Conservation (phyloP, 139 green algal species). For the Mesostigma viride region DNA sequence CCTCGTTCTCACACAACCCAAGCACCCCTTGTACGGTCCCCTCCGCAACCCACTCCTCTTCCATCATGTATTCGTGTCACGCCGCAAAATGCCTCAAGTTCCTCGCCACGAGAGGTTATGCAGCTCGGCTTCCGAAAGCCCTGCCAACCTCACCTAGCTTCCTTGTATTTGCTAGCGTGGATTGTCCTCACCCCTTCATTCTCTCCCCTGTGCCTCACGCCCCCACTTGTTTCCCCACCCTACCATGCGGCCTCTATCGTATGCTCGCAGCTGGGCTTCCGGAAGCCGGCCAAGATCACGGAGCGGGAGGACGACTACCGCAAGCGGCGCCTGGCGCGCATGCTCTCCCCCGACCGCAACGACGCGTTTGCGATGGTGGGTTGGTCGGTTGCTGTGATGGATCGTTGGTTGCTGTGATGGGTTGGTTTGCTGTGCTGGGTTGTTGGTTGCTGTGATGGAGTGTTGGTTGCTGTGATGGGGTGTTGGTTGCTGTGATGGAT, state of each 20-base stretch:
- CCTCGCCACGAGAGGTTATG: too few relatives aligned
- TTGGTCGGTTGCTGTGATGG: too few relatives aligned
- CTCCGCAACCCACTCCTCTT: too few relatives aligned
- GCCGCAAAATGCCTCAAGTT: too few relatives aligned
- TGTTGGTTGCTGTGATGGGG: too few relatives aligned
- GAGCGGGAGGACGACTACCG: slow-evolving; percentile 88
- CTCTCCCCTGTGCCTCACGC: too few relatives aligned
- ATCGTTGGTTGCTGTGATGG: too few relatives aligned
- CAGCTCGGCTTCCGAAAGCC: not conserved
- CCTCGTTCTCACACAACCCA: too few relatives aligned
- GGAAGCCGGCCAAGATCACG: slow-evolving; percentile 46
- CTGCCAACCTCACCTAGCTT: slow-evolving; percentile 20
- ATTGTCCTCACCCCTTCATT: not conserved
- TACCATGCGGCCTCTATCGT: not conserved
- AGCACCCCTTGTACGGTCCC: too few relatives aligned
- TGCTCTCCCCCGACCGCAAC: slow-evolving; percentile 76
- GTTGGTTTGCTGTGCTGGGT: too few relatives aligned
- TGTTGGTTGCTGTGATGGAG: too few relatives aligned
- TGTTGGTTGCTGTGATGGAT: too few relatives aligned
- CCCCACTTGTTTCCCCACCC: not conserved
- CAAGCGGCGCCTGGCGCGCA: slow-evolving; percentile 57
- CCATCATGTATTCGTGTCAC: not conserved
- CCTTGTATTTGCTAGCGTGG: not conserved
- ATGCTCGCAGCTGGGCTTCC: slow-evolving; percentile 11
- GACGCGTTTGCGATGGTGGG: slow-evolving; percentile 72